phyloP scores from a whole-genome alignment of 2,329 filamentous ascomycete genomes.

The Penicillium sclerotigenum region DNA sequence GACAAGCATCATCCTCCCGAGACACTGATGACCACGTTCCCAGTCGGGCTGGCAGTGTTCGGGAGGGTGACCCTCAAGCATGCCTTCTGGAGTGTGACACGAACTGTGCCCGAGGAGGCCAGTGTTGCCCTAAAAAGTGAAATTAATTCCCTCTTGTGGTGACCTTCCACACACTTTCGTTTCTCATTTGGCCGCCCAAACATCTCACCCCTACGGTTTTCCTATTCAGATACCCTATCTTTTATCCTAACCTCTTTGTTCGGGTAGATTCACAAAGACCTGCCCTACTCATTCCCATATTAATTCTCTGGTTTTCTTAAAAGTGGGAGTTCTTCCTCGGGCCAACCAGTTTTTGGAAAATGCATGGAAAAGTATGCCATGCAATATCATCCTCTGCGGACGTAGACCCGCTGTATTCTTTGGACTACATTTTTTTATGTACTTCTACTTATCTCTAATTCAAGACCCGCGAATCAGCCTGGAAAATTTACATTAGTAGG shows the following conservation, averaged over 20 bases:
- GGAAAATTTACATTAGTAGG: neutral
- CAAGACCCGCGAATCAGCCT: neutral
- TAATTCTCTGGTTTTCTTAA: neutral
- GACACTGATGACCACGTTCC: conserved; percentile 18
- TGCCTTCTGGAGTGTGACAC: conserved; percentile 51
- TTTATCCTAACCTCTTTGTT: neutral
- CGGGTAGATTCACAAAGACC: neutral
- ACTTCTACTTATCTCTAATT: conserved; percentile 17
- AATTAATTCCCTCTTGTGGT: conserved; percentile 13
- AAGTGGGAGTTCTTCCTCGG: neutral
- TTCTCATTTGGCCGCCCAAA: conserved; percentile 1
- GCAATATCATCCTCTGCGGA: neutral
- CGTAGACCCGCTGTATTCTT: neutral
- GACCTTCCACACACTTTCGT: neutral
- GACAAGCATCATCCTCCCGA: conserved; percentile 23
- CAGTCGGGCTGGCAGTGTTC: conserved; percentile 39
- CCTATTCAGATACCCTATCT: conserved; percentile 6
- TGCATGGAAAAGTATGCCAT: neutral
- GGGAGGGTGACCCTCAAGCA: conserved; percentile 37
- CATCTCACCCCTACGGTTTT: neutral
- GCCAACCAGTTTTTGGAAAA: neutral
- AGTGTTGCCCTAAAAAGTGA: conserved; percentile 42
- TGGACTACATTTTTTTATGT: conserved; percentile 7
- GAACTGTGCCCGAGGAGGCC: conserved; percentile 40
- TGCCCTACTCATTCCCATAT: neutral